Evolutionary conservation across 192 early-diverging fungal genomes (phyloP), one percentile per base, ranked within the genome.

Genomic region (Mortierella antarctica): DNA sequence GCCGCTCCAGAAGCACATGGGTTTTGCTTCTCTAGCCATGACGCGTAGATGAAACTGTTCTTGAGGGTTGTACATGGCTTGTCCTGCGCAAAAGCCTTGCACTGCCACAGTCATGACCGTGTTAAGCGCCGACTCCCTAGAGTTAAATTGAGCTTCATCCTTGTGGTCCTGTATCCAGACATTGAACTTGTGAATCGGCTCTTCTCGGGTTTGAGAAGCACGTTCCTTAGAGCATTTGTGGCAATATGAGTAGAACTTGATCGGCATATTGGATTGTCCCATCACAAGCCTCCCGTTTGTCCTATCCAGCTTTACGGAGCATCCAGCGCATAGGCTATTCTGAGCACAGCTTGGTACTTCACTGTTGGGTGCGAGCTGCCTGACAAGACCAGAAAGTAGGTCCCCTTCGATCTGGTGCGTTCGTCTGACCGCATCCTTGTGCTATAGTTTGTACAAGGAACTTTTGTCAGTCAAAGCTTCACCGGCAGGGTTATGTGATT

Each of bases 1-100:
- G n/a, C 65, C 65, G 41, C 53, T 67, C 65, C 53, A 67, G 42
- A 67, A 67, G 39, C 65, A 67, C 53, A n/a, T 21, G 65, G 51
- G 65, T 46, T 14, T 56, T 39, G 65, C 65, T 56, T 67, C 42
- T 44, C 20, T 18, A n/a, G 11, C 65, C 53, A 67, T 56, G 53
- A 15, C 44, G 6, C 54, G 53, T 44, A 67, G 44, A 46, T 46
- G 44, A 23, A 67, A 21, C 54, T 42, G n/a, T 9, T 67, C 65
- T 18, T 44, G n/a, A 11, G 65, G 46, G 54, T 18, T 56, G 46
- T 67, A 67, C 42, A 46, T 17, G 40, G 54, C 65, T 5, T 52
- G 65, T n/a, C 65, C 65, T 14, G 15, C 20, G 21, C 53, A 67
- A 52, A 67, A 46, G 18, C 65, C 65, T 67, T 67, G 65, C 10